Evolutionary conservation across 805 yeast genomes (phyloP).

Genomic region (Zygoascus bituminiphila): DNA sequence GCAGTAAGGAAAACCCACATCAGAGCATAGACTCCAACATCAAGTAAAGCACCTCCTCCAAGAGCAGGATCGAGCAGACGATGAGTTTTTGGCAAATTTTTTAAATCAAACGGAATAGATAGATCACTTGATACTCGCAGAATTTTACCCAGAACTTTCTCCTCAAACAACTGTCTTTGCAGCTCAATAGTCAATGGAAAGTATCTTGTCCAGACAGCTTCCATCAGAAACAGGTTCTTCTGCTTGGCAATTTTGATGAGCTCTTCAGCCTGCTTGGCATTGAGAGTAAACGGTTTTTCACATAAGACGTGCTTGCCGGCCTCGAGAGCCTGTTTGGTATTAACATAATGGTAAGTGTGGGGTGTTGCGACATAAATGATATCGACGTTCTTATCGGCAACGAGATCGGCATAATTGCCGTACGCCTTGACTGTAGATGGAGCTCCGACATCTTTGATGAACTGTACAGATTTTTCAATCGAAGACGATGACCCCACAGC

Average conservation of each 20-base stretch:
- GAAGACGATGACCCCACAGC: constrained; percentile 24
- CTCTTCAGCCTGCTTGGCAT: constrained; percentile 36
- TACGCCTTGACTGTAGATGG: constrained; percentile 14
- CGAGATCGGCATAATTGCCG: constrained; percentile 38
- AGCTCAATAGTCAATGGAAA: constrained; percentile 36
- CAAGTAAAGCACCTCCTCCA: constrained; percentile 52
- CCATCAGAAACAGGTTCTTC: constrained; percentile 44
- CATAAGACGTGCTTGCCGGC: constrained; percentile 44
- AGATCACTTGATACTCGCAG: constrained; percentile 36
- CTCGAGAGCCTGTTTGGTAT: constrained; percentile 35
- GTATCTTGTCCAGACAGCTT: constrained; percentile 38
- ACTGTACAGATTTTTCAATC: constrained; percentile 19
- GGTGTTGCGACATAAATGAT: constrained; percentile 50
- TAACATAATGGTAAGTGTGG: constrained; percentile 43
- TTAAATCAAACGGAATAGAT: constrained; percentile 8
- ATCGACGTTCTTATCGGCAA: constrained; percentile 36
- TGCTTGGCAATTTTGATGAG: constrained; percentile 37
- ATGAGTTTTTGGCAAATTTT: constrained; percentile 23
- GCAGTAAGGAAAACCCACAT: constrained; percentile 29
- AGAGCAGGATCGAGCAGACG: constrained; percentile 38
- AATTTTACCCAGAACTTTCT: constrained; percentile 40
- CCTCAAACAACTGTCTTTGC: constrained; percentile 32
- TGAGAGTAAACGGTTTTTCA: constrained; percentile 49
- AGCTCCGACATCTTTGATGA: constrained; percentile 16
- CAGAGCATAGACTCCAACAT: constrained; percentile 45